Base-by-base conservation (phyloP, 208 protist species). In the Trypanosoma platydactyli region DNA sequence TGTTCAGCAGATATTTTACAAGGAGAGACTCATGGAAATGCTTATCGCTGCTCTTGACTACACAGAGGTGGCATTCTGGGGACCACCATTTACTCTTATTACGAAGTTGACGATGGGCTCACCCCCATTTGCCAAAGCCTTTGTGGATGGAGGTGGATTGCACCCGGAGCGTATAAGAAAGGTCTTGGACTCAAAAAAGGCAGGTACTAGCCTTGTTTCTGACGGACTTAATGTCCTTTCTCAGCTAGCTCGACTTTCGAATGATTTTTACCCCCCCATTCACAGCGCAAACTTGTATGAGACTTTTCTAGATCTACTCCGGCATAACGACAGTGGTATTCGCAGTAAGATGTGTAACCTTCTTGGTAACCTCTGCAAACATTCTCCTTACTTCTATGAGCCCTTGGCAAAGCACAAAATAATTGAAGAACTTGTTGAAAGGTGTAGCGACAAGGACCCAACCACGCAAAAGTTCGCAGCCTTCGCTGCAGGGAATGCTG, bases 401-500 rank as follows among this genome's bases (percentile, higher is more conserved):
- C 61, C 73, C 15, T 66, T 98, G 3, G 51, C 73, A 22, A 81
- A 82, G 61, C 66, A 92, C 69, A 66, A 73, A 44, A 69, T 97
- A 49, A 77, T 96, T 42, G 77, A 81, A 38, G 69, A 52, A 5
- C 70, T 98, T 5, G 87, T 98, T 49, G 60, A 81, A 35, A 83
- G 89, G 61, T 98, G 94, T 72, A 71, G 54, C 29, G 90, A 96
- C 73, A 64, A 77, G 38, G 91, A 98, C 68, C 42, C 73, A 42
- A 76, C 71, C 45, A 97, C 96, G 11, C 80, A 96, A 69, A 98
- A 98, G 70, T 95, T 98, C 68, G 96, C 97, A 7, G 95, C 92
- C 38, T 98, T 99, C 81, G 97, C 97, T 5, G 77, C 97, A 27
- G 96, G 97, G 44, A 99, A 99, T 77, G 93, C 96, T 41, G 91